Evolutionary conservation across 345 rosid species (phyloP).

Genomic region (Citrus australasica): DNA sequence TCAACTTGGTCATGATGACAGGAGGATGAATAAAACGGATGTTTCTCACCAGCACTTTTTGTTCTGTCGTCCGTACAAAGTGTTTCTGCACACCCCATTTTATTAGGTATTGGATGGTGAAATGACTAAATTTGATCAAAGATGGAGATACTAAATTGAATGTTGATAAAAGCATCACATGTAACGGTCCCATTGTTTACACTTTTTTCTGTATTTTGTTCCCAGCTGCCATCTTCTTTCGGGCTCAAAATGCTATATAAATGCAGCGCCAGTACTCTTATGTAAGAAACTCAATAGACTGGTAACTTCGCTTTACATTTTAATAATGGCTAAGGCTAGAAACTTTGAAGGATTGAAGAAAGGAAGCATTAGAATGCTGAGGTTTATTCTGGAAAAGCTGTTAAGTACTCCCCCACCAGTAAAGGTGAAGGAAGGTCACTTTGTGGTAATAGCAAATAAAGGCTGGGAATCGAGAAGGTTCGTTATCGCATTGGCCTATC

Average conservation of each 20-base stretch:
- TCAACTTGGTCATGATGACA: not conserved
- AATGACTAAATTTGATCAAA: too few species aligned
- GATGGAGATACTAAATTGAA: not conserved
- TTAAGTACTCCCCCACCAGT: slow-evolving; percentile 8
- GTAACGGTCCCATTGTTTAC: slow-evolving; percentile 9
- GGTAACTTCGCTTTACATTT: not conserved
- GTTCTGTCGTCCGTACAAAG: not conserved
- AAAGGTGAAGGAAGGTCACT: slow-evolving; percentile 38
- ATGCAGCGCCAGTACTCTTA: not conserved
- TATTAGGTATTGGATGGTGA: too few species aligned
- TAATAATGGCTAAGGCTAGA: slow-evolving; percentile 11
- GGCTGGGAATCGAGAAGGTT: slow-evolving; percentile 33
- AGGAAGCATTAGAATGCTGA: slow-evolving; percentile 16
- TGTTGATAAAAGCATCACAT: too few species aligned
- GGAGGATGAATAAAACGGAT: not conserved
- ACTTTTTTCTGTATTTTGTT: slow-evolving; percentile 6
- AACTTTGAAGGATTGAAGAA: slow-evolving; percentile 6
- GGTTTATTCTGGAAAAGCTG: slow-evolving; percentile 22
- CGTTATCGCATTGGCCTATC: slow-evolving; percentile 20
- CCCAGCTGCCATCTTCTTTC: not conserved
- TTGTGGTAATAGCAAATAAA: slow-evolving; percentile 40
- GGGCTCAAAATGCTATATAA: not conserved
- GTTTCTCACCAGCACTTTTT: not conserved
- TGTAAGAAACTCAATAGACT: not conserved
- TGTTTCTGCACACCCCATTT: not conserved